A percentile compares a stretch with the other conserved stretches of the same genome.
phyloP scores from a whole-genome alignment of 768 basidiomycete genomes.

The Pleurotus pulmonarius region DNA sequence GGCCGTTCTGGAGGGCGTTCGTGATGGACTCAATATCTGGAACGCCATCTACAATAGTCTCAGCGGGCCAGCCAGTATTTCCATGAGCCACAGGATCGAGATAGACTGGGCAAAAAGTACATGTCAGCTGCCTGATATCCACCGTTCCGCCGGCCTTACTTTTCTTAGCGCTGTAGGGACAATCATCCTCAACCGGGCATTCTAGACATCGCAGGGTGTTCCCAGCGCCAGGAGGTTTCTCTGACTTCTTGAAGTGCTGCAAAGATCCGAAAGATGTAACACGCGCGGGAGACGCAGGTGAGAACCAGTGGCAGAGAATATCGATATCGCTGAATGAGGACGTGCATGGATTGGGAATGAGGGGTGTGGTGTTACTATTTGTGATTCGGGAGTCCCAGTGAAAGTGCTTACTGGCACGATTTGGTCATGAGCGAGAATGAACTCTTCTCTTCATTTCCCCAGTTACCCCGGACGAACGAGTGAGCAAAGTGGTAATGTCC shows the following conservation, averaged over 20 bases:
- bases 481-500: conserved; percentile 90
- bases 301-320: conserved; percentile 74
- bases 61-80: conserved; percentile 59
- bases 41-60: conserved; percentile 69
- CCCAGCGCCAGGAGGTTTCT: conserved; percentile 69
- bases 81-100: conserved; percentile 66
- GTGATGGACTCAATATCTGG: conserved; percentile 87
- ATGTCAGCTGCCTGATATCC: too few relatives aligned
- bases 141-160: conserved; percentile 35
- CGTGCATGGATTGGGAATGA: neutral
- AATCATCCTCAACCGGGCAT: conserved; percentile 67
- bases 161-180: conserved; percentile 86
- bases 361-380: conserved; percentile 8
- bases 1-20: conserved; percentile 61
- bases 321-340: conserved; percentile 68
- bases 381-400: neutral
- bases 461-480: conserved; percentile 82
- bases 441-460: conserved; percentile 64
- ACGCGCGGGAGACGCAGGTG: conserved; percentile 57
- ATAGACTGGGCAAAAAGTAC: conserved; percentile 53
- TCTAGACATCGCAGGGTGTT: conserved; percentile 70
- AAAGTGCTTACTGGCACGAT: conserved; percentile 72
- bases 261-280: conserved; percentile 88
- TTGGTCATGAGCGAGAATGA: conserved; percentile 88
- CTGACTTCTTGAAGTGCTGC: conserved; percentile 71